Evolutionary conservation across 345 rosid genomes (phyloP).

Genomic region (Chamaenerion angustifolium): DNA sequence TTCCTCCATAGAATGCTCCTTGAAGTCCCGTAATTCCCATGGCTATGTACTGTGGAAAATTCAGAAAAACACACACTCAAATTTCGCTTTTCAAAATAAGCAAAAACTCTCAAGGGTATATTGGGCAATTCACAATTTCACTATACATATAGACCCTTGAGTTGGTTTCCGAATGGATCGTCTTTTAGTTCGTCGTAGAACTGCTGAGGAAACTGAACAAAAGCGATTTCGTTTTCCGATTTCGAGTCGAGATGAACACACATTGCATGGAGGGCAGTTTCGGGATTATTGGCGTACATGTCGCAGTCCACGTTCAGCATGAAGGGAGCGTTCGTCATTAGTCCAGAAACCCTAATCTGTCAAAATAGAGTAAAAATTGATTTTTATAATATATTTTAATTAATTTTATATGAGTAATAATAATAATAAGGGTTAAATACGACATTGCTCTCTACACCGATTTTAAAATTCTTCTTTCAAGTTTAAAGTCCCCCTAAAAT

Average conservation of each 20-base stretch:
- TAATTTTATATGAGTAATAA: no score
- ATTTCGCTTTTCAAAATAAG: no score
- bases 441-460: no score
- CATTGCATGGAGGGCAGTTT: conserved; percentile 33
- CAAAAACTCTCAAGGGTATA: neutral
- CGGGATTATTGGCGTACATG: conserved; percentile 46
- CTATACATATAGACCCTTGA: conserved; percentile 9
- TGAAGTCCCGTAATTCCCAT: conserved; percentile 41
- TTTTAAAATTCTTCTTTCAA: no score
- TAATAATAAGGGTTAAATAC: no score
- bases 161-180: conserved; percentile 25
- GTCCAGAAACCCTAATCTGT: conserved; percentile 38
- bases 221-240: conserved; percentile 18
- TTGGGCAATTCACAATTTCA: neutral
- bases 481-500: no score
- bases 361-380: neutral
- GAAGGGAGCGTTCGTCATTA: conserved; percentile 61
- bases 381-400: no score
- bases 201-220: conserved; percentile 38
- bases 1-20: conserved; percentile 35
- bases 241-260: conserved; percentile 25
- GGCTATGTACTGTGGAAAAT: conserved; percentile 13
- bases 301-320: conserved; percentile 82
- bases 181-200: conserved; percentile 26
- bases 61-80: neutral